A percentile compares a stretch with the other conserved stretches of the same genome.
Evolutionary conservation across 768 basidiomycete species (phyloP).

Genomic region (Russula ochroleuca): DNA sequence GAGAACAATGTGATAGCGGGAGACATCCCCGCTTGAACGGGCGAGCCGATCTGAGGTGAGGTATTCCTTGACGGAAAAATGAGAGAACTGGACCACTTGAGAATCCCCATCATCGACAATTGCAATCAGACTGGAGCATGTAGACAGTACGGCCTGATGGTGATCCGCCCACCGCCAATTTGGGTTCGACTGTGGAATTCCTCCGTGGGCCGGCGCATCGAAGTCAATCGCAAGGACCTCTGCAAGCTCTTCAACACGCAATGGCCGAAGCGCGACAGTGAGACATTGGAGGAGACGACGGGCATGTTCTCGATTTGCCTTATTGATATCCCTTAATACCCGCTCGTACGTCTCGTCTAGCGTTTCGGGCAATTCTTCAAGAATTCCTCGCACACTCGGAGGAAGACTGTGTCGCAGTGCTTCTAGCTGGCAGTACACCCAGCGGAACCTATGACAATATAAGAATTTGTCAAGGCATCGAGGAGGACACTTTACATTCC

Average conservation of each 20-base stretch:
- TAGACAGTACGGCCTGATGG: not conserved
- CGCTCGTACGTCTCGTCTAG: constrained; percentile 9
- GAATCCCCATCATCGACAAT: not conserved
- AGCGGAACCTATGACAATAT: not conserved
- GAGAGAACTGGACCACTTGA: constrained; percentile 15
- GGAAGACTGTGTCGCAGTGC: not conserved
- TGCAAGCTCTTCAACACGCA: constrained; percentile 3
- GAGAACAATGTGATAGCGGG: not conserved
- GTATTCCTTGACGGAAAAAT: constrained; percentile 13
- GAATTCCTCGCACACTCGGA: not conserved
- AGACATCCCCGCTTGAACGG: not conserved
- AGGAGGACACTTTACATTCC: not conserved
- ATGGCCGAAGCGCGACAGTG: not conserved
- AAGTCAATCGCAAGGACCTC: constrained; percentile 20
- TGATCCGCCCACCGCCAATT: constrained; percentile 7
- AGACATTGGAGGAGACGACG: constrained; percentile 17
- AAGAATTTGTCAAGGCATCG: not conserved
- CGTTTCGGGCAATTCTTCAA: constrained; percentile 1
- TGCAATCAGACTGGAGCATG: constrained; percentile 10
- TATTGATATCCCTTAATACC: not conserved
- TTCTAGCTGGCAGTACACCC: not conserved
- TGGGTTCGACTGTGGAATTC: not conserved
- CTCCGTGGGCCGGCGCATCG: not conserved
- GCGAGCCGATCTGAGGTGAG: constrained; percentile 1
- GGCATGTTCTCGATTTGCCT: not conserved